Evolutionary conservation across 192 early-diverging fungal genomes (phyloP), one percentile per base, ranked within the genome.

Genomic region (Coemansia sp.): DNA sequence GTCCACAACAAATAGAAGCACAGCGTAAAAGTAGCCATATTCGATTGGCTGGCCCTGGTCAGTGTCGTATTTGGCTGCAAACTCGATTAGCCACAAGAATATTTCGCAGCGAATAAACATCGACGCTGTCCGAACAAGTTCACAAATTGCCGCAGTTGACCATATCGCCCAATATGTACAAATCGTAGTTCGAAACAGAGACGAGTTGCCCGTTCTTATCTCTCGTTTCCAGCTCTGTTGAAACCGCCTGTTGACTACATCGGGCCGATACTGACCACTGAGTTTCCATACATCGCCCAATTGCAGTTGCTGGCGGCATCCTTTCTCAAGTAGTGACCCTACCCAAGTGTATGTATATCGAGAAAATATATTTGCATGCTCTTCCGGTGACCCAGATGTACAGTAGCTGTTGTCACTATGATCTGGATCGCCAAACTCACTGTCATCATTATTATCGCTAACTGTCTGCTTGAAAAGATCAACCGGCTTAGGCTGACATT

Each of bases 291-390:
- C 60, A 71, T 97, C 93, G 9, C 86, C 86, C 71, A 85, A 81
- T 2, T 74, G 80, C 23, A 95, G 74, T 34, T 82, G 88, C 60
- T 90, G 92, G 38, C 65, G 62, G 53, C 86, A 85, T 8, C 94
- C 94, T 21, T 89, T 75, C 41, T 84, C 84, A 87, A 97, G 88
- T 41, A 96, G 68, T 5, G 86, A 82, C 56, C 89, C 85, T 85
- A 98, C 89, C 95, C 95, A 98, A 28, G 87, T 77, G 71, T 96
- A 96, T 6, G 89, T 87, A 2, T 93, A 65, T 16, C 84, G 83
- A 16, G 88, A 90, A 61, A 94, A 93, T 34, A 97, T 86, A 65
- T 92, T 90, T 48, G 93, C 88, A 14, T 73, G 80, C 7, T 85
- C 85, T 61, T 94, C 95, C 1, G 94, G 95, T 48, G 83, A 84